Evolutionary conservation across 2,329 filamentous ascomycete genomes (phyloP).

Genomic region (Alternaria hordeiaustralica): DNA sequence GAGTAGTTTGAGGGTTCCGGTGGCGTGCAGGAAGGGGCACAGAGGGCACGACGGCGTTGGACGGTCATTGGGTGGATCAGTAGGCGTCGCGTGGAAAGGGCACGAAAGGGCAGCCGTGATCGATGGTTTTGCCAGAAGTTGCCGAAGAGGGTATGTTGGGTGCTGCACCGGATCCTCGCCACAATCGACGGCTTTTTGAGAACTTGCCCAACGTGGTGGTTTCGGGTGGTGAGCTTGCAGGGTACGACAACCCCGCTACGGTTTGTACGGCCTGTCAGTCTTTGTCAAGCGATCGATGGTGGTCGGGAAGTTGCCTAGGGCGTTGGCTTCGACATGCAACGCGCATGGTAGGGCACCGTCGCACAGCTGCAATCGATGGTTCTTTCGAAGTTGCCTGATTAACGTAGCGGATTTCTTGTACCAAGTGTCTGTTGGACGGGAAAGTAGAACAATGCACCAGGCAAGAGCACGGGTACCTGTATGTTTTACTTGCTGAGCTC

Average conservation of each 20-base stretch:
- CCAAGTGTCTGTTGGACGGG: neutral
- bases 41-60: neutral
- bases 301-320: neutral
- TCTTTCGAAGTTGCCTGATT: neutral
- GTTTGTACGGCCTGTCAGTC: neutral
- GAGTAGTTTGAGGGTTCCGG: neutral
- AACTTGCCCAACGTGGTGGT: neutral
- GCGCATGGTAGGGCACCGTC: neutral
- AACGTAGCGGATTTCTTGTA: neutral
- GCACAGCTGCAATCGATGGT: neutral
- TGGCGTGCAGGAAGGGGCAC: neutral
- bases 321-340: neutral
- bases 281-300: neutral
- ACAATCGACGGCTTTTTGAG: no score
- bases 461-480: neutral
- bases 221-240: neutral
- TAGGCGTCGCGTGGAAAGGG: conserved; percentile 3
- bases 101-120: conserved; percentile 3
- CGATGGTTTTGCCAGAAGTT: neutral
- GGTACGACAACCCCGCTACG: neutral
- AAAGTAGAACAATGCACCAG: neutral
- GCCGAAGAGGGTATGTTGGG: neutral
- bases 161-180: no score
- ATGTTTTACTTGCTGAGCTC: neutral
- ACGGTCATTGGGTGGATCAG: neutral